phyloP scores from a whole-genome alignment of 768 basidiomycete genomes.

The Tulasnella sp. region DNA sequence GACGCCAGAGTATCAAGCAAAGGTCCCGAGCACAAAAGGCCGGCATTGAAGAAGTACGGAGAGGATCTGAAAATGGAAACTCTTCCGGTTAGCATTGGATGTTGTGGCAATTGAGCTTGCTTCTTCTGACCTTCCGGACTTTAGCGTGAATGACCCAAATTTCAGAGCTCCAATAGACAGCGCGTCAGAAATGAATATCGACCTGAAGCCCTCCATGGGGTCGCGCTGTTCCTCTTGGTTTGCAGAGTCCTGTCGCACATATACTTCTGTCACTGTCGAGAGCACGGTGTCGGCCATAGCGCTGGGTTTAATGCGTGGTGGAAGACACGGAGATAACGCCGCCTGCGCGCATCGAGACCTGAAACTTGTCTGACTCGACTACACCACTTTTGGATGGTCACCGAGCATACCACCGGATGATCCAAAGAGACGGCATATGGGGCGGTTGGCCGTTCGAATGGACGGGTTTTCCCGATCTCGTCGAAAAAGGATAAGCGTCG shows the following conservation, averaged over 20 bases:
- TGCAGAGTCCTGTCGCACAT: not conserved
- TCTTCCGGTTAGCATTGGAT: not conserved
- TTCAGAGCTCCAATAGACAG: conserved; percentile 71
- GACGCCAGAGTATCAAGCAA: conserved; percentile 71
- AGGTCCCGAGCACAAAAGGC: conserved; percentile 76
- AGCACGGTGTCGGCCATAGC: not conserved
- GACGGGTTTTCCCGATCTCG: not conserved
- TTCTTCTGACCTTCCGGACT: conserved; percentile 79
- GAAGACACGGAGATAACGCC: conserved; percentile 70
- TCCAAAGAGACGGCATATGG: no score
- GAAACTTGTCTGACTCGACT: conserved; percentile 49
- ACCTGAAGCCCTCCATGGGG: conserved; percentile 8
- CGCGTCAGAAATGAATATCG: conserved; percentile 62
- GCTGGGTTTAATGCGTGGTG: conserved; percentile 63
- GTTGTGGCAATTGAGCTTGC: not conserved
- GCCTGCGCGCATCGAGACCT: conserved; percentile 55
- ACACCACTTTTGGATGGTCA: no score
- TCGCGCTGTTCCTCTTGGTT: not conserved
- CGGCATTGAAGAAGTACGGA: conserved; percentile 97
- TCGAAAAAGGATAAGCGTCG: no score
- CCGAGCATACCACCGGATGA: no score
- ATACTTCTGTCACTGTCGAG: conserved; percentile 51
- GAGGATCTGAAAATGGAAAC: conserved; percentile 44
- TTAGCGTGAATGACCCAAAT: conserved; percentile 89
- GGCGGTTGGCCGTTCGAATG: no score